Conservation (phyloP, 805 yeast genomes). For the Yarrowia sp. region DNA sequence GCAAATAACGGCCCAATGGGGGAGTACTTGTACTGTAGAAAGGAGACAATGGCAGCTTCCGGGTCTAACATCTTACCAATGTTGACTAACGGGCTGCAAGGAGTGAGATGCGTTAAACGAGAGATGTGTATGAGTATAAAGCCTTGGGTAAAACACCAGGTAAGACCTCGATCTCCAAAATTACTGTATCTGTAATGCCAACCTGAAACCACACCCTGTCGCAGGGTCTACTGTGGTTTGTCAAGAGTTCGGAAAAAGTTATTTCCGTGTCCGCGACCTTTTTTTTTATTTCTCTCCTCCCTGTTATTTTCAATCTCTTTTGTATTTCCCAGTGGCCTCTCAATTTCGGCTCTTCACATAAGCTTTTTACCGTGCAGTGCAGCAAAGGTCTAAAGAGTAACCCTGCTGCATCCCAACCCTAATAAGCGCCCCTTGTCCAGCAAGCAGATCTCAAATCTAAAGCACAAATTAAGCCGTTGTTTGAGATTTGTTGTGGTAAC, state of each 20-base stretch:
- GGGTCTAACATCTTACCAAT: neutral
- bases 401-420: neutral
- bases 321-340: neutral
- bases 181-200: neutral
- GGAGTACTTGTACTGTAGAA: neutral
- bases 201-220: constrained; percentile 10
- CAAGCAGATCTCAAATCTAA: neutral
- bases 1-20: neutral
- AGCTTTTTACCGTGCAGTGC: neutral
- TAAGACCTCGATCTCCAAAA: no score
- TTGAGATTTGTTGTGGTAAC: constrained; percentile 11
- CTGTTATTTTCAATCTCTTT: neutral
- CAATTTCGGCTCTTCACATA: neutral
- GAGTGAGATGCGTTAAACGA: neutral
- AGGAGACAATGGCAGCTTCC: neutral
- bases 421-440: neutral
- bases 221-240: neutral
- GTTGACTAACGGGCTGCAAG: neutral
- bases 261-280: neutral
- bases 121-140: no score
- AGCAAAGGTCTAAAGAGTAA: neutral
- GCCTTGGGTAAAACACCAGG: no score
- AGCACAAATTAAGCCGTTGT: constrained; percentile 6
- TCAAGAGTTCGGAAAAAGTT: neutral
- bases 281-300: neutral